Evolutionary conservation across 2,329 filamentous ascomycete species (phyloP).

Genomic region (Aspergillus pseudoterreus): DNA sequence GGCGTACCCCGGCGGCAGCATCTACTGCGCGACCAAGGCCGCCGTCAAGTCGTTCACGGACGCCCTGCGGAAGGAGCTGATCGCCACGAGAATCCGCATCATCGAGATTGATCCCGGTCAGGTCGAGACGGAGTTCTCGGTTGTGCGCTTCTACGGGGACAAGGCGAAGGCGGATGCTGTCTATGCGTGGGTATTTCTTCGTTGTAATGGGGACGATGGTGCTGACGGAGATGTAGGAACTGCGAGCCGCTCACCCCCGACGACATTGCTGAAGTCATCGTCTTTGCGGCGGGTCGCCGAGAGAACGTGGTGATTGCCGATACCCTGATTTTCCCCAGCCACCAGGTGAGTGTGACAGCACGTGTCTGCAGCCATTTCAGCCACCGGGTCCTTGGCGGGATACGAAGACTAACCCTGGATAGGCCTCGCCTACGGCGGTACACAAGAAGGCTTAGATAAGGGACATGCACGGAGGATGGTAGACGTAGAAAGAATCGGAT

Average conservation of each 20-base stretch:
- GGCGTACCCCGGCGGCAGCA: conserved; percentile 77
- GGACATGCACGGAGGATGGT: not conserved
- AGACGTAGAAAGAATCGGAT: not conserved
- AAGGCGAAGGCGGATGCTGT: conserved; percentile 86
- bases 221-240: conserved; percentile 48
- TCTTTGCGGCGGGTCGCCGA: conserved; percentile 76
- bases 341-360: conserved; percentile 62
- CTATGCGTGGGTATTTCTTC: conserved; percentile 61
- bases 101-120: conserved; percentile 90
- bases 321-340: conserved; percentile 79
- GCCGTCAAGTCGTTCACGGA: conserved; percentile 84
- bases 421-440: conserved; percentile 12
- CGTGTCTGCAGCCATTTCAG: not conserved
- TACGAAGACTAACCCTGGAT: not conserved
- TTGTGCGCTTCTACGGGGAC: conserved; percentile 85
- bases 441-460: not conserved
- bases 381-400: not conserved
- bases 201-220: not conserved
- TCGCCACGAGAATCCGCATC: conserved; percentile 73
- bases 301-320: conserved; percentile 92
- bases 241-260: conserved; percentile 81
- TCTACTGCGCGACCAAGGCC: conserved; percentile 92
- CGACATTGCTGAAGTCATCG: conserved; percentile 85
- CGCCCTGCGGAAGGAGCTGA: conserved; percentile 74
- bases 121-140: conserved; percentile 91